These are phyloP conservation scores for Hyphopichia khmerensis DNA, from an alignment of 1,139 yeast genomes.

Conservation along the genomic window DNA sequence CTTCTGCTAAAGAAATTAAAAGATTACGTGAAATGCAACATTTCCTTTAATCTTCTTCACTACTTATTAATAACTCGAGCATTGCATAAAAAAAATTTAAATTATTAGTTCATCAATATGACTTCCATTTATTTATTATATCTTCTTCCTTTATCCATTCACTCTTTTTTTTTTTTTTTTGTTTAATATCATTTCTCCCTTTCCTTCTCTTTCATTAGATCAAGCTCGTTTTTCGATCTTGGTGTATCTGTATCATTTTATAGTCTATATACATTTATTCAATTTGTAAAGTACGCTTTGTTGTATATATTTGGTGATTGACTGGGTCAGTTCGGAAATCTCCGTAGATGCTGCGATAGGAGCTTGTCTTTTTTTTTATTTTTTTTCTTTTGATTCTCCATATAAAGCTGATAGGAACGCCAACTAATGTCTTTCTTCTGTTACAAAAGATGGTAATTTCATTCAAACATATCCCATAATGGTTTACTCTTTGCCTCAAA, in stretches of 20 bases:
- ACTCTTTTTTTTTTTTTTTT: not conserved
- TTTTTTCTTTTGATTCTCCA: no score
- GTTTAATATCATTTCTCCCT: not conserved
- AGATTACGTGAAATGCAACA: constrained; percentile 49
- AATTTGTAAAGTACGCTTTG: no score
- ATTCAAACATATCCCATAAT: constrained; percentile 4
- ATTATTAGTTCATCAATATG: not conserved
- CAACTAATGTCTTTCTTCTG: no score
- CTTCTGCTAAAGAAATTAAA: constrained; percentile 40
- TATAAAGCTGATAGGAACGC: no score
- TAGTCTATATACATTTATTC: not conserved
- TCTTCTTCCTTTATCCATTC: not conserved
- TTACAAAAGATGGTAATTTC: no score
- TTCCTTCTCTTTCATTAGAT: not conserved
- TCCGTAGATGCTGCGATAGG: not conserved
- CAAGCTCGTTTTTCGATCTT: no score
- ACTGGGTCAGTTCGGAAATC: no score
- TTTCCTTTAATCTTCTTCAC: constrained; percentile 24
- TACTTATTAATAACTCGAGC: not conserved
- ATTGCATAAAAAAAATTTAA: not conserved
- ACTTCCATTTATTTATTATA: not conserved
- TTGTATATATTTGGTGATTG: no score
- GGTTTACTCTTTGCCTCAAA: constrained; percentile 22
- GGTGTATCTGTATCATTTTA: not conserved
- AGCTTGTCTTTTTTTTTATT: not conserved